Evolutionary conservation across 805 yeast genomes (phyloP), one percentile per base, ranked within the genome.

Genomic region (Teunomyces barrocoloradensis): DNA sequence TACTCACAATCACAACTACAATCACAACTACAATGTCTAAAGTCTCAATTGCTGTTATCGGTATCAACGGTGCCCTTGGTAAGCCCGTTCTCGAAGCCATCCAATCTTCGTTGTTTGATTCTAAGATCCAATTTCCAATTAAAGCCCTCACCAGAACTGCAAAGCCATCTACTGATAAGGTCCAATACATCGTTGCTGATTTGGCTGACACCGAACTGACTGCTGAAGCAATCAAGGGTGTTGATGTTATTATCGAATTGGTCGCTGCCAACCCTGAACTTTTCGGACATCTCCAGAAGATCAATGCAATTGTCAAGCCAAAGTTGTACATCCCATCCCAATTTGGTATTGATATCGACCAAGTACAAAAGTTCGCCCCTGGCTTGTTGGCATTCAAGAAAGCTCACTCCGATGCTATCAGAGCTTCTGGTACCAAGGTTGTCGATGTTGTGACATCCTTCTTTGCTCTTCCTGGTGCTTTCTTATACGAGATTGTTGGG

Each of bases 321-420:
- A 75, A 76, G 57, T 57, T 80, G 29, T 82, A 72, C 64, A 74
- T 81, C 52, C 85, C 86, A 28, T 76, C 84, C 2, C 86, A 81
- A 55, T 83, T 78, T 54, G 89, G 88, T 35, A 55, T 69, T 18
- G 81, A 80, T 45, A 43, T 73, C 13, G 58, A 52, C 2, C 64
- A 57, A 6, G 59, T 60, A 17, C 54, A 54, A 3, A 48, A 53
- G 17, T 34, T 45, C 18, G 59, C 70, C 18, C 75, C 80, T 5
- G 69, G 66, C 0, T 64, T 77, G 46, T 55, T 64, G 27, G 55
- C 41, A 1, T 10, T 47, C 15, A 79, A 78, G 58, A 39, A 58
- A 0, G 55, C 47, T 1, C 80, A 78, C 54, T 57, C 74, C 5
- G 55, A 57, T 2, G 63, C 57, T 11, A 69, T 77, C 15, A 69